Evolutionary conservation across 1,284 basidiomycete species (phyloP).

Genomic region (Ustilago trichophora): DNA sequence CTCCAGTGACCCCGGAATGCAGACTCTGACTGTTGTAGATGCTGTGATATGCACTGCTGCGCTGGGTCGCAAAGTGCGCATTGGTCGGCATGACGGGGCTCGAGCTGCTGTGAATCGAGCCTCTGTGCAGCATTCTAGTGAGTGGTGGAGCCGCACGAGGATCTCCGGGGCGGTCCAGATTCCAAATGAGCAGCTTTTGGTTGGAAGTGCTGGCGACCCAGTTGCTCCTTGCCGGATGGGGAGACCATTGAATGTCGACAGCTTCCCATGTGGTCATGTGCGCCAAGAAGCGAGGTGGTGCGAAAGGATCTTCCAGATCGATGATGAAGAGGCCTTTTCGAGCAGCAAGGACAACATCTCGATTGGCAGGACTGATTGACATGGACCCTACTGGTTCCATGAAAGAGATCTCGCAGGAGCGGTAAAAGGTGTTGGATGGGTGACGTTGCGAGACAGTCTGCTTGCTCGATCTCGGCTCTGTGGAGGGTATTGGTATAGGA

Average conservation of each 20-base stretch:
- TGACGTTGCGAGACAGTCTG: conserved; percentile 30
- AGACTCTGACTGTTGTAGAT: conserved; percentile 36
- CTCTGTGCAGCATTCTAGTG: conserved; percentile 21
- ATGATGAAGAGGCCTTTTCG: conserved; percentile 95
- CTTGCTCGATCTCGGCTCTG: conserved; percentile 13
- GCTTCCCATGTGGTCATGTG: conserved; percentile 97
- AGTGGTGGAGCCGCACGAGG: conserved; percentile 26
- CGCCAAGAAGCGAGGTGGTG: conserved; percentile 88
- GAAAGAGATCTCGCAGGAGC: conserved; percentile 46
- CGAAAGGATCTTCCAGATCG: conserved; percentile 85
- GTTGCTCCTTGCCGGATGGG: conserved; percentile 81
- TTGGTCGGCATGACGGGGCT: conserved; percentile 36
- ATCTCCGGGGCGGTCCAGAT: conserved; percentile 71
- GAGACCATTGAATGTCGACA: conserved; percentile 93
- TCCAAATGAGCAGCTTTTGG: conserved; percentile 97
- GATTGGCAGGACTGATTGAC: conserved; percentile 63
- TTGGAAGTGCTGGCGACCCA: conserved; percentile 95
- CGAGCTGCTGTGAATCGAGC: conserved; percentile 29
- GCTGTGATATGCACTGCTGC: conserved; percentile 40
- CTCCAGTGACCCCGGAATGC: conserved; percentile 33
- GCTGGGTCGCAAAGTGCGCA: conserved; percentile 26
- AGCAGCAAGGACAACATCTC: conserved; percentile 65
- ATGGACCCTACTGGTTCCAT: conserved; percentile 65
- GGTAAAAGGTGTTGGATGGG: conserved; percentile 43
- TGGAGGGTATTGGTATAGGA: conserved; percentile 23